phyloP scores from a whole-genome alignment of 2,329 filamentous ascomycete genomes.

The Aspergillus persii region DNA sequence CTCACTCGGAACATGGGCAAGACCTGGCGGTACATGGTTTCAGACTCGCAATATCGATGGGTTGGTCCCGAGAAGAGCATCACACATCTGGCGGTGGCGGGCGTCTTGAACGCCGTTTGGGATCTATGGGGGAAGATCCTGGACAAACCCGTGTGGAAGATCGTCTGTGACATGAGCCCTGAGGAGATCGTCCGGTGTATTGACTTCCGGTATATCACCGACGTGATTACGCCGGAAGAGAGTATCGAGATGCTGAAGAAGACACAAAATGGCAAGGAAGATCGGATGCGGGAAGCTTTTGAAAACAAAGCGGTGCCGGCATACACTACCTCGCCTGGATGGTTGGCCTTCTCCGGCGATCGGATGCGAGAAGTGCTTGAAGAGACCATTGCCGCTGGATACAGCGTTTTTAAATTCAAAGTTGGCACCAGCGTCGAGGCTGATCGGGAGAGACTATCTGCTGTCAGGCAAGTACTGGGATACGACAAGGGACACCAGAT shows the following conservation, averaged over 20 bases:
- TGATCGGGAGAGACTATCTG: slow-evolving; percentile 67
- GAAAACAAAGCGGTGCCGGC: slow-evolving; percentile 75
- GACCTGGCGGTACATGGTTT: slow-evolving; percentile 89
- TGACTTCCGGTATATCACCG: slow-evolving; percentile 92
- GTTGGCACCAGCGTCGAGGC: slow-evolving; percentile 72
- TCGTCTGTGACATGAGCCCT: slow-evolving; percentile 85
- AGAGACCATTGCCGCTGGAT: slow-evolving; percentile 74
- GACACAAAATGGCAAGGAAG: slow-evolving; percentile 64
- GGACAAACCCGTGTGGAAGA: slow-evolving; percentile 83
- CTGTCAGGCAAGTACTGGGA: slow-evolving; percentile 76
- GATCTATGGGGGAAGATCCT: slow-evolving; percentile 91
- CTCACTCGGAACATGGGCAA: slow-evolving; percentile 79
- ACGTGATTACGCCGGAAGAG: slow-evolving; percentile 82
- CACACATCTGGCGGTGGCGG: slow-evolving; percentile 84
- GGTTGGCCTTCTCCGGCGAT: slow-evolving; percentile 83
- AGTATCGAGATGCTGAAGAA: slow-evolving; percentile 69
- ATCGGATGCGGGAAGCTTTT: slow-evolving; percentile 71
- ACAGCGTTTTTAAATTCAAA: slow-evolving; percentile 87
- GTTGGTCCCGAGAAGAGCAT: slow-evolving; percentile 93
- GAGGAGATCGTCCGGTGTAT: slow-evolving; percentile 85
- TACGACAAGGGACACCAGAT: slow-evolving; percentile 80
- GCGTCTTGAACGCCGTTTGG: slow-evolving; percentile 89
- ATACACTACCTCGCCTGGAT: slow-evolving; percentile 87
- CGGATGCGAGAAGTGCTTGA: slow-evolving; percentile 75
- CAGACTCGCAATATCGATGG: slow-evolving; percentile 87